These are phyloP conservation scores for Rhodotorula babjevae DNA, from an alignment of 768 basidiomycete genomes.

Conservation along the genomic window DNA sequence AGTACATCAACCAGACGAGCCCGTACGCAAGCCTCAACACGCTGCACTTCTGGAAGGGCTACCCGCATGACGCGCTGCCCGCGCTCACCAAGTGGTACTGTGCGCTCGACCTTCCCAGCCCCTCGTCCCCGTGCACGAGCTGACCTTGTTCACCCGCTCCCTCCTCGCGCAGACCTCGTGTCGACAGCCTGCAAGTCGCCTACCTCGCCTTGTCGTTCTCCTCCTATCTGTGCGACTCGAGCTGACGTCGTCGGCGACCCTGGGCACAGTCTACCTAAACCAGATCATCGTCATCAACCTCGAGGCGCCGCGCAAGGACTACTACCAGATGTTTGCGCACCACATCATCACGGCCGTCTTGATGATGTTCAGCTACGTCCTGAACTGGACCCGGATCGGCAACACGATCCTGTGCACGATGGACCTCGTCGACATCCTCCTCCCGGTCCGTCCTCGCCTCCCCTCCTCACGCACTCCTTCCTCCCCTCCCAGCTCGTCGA, in stretches of 20 bases:
- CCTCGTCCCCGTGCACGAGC: neutral
- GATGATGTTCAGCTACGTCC: conserved; percentile 69
- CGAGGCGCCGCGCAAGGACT: conserved; percentile 86
- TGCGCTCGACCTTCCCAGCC: neutral
- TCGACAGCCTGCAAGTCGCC: conserved; percentile 35
- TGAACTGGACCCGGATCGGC: conserved; percentile 81
- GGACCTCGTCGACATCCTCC: conserved; percentile 80
- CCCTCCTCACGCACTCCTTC: neutral
- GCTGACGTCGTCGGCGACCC: conserved; percentile 62
- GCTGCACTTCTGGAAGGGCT: conserved; percentile 65
- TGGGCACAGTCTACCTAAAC: conserved; percentile 84
- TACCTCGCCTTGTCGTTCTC: too few species aligned
- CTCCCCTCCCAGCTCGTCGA: too few species aligned
- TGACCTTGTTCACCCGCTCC: too few species aligned
- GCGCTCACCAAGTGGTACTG: conserved; percentile 65
- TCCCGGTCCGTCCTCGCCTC: conserved; percentile 58
- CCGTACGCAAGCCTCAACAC: conserved; percentile 65
- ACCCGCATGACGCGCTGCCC: conserved; percentile 78
- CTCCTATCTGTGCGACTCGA: too few species aligned
- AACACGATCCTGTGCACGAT: conserved; percentile 84
- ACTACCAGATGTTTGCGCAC: conserved; percentile 68
- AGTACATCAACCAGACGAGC: conserved; percentile 76
- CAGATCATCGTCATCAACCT: conserved; percentile 88
- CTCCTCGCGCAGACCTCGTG: conserved; percentile 30
- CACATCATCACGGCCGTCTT: conserved; percentile 82